Conservation (phyloP, 176 grass and related monocot species). For the Ananas comosus region DNA sequence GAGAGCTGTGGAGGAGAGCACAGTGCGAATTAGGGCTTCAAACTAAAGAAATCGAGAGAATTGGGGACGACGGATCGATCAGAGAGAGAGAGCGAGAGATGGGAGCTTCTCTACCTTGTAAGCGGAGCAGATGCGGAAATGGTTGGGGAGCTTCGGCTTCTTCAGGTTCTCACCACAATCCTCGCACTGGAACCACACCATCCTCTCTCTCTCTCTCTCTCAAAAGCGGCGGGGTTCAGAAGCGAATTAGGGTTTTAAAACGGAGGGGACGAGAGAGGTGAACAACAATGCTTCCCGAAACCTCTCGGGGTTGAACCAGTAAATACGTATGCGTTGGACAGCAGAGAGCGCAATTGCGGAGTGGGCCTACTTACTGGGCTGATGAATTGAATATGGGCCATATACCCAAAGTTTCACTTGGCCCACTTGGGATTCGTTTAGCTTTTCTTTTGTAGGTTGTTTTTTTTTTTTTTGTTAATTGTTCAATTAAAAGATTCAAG, state of each 20-base stretch:
- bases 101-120: slow-evolving; percentile 40
- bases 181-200: slow-evolving; percentile 99
- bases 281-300: neutral
- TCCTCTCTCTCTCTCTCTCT: slow-evolving; percentile 12
- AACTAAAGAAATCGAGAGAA: slow-evolving; percentile 1
- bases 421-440: no score
- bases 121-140: slow-evolving; percentile 89
- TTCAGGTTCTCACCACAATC: slow-evolving; percentile 85
- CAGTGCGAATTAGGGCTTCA: neutral
- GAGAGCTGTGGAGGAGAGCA: slow-evolving; percentile 46
- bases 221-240: slow-evolving; percentile 19
- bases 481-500: no score
- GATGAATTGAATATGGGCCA: no score
- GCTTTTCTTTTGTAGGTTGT: no score
- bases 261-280: neutral
- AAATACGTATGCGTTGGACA: no score
- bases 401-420: no score
- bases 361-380: no score
- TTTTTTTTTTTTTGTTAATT: no score
- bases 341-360: no score
- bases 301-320: no score
- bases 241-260: slow-evolving; percentile 20
- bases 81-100: neutral
- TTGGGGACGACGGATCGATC: neutral
- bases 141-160: slow-evolving; percentile 87